Base-by-base conservation (phyloP, 768 basidiomycete species). In the Mycena haematopus region DNA sequence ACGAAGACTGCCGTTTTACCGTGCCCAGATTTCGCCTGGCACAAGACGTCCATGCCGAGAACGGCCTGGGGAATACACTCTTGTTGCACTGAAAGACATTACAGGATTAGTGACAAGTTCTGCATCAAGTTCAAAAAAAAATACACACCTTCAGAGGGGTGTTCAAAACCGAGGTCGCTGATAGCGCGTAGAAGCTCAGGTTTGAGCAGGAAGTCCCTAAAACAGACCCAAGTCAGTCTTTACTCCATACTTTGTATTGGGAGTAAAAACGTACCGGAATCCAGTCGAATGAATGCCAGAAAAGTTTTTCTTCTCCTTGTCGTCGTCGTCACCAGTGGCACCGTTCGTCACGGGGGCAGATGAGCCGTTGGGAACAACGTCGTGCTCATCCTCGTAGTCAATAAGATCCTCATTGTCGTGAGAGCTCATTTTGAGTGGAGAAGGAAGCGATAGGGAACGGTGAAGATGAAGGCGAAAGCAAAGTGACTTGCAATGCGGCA, bases 61-160 rank as follows among this genome's bases (percentile, higher is more conserved):
- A 99, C 97, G 60, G 97, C 96, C 80, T 99, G 97, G 47, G 97
- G 97, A 71, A 99, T 99, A 78, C 97, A 99, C 82, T 99, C 97
- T 82, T 99, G 97, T 81, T 99, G 97, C 66, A 99, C 97, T 99
- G 71, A 65, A 53, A 15, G 27, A 17, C 31, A 24, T 13, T 29
- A 11, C 57, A 49, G 63, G 60, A 47, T 49, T 54, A 58, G 19
- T 31, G 35, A 2, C 10, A 38, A 25, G 33, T 35, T 47, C 24
- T 40, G n/a, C 22, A 14, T 42, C 25, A 29, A 52, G 9, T 6
- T 27, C 42, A n/a, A 35, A 42, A 31, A 52, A 6, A 31, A 27
- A 10, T 56, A 71, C 80, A 59, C 69, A 97, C 97, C 97, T 86
- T 99, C 97, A 53, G 96, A 99, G 57, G 97, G 97, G 79, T 99